phyloP scores from a whole-genome alignment of 2,329 filamentous ascomycete species.

The Apiospora rasikravindrae region DNA sequence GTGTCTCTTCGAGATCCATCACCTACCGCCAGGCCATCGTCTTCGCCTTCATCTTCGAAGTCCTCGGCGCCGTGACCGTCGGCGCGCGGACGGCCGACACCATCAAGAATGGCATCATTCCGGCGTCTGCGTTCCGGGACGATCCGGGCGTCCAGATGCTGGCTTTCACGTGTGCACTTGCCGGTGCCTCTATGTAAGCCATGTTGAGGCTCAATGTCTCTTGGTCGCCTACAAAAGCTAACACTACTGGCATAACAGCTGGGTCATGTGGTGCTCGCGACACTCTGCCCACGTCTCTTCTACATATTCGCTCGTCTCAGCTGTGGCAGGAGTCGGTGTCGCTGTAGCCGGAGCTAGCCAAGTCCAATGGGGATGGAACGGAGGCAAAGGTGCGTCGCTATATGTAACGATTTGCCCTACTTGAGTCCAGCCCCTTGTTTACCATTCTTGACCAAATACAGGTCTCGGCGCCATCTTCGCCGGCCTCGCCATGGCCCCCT shows the following conservation, averaged over 20 bases:
- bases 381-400: constrained; percentile 50
- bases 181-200: constrained; percentile 59
- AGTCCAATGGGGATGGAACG: constrained; percentile 74
- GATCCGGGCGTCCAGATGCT: constrained; percentile 72
- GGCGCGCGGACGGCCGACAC: constrained; percentile 74
- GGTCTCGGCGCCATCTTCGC: constrained; percentile 76
- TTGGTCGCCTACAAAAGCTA: neutral
- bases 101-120: constrained; percentile 81
- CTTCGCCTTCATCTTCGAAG: constrained; percentile 69
- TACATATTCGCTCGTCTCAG: constrained; percentile 73
- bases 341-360: constrained; percentile 65
- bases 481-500: constrained; percentile 72
- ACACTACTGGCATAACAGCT: constrained; percentile 38
- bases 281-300: constrained; percentile 77
- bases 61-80: constrained; percentile 69
- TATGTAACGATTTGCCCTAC: too few species aligned
- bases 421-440: too few species aligned
- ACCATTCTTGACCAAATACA: constrained; percentile 41
- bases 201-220: neutral
- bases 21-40: constrained; percentile 73
- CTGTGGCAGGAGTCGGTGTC: constrained; percentile 72
- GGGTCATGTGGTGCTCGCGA: constrained; percentile 82
- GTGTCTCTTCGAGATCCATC: constrained; percentile 81
- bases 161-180: constrained; percentile 68
- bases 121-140: constrained; percentile 59